Evolutionary conservation across 306 rosid species (phyloP).

Genomic region (Glycyrrhiza uralensis): DNA sequence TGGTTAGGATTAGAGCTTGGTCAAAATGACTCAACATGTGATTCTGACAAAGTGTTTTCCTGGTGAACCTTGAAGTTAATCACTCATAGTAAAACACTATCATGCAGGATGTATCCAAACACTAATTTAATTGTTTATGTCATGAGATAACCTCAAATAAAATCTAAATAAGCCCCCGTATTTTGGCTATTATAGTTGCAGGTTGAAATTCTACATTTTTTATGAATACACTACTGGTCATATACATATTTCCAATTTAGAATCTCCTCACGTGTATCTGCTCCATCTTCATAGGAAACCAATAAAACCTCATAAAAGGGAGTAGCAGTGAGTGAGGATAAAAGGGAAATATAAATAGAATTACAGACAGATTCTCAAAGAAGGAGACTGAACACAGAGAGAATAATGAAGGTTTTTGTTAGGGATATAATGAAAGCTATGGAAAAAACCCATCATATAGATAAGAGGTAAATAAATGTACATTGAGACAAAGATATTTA

Average conservation of each 20-base stretch:
- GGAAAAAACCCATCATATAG: neutral
- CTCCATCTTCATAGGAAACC: neutral
- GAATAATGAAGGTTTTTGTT: neutral
- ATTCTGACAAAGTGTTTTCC: neutral
- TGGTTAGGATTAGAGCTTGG: neutral
- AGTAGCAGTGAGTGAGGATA: neutral
- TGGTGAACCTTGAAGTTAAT: neutral
- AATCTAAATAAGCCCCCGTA: too few species aligned
- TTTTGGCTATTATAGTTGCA: too few species aligned
- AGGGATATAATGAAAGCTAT: neutral
- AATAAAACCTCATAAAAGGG: neutral
- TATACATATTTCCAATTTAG: neutral
- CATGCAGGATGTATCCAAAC: neutral
- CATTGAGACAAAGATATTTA: neutral
- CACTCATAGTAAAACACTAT: neutral
- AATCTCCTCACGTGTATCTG: neutral
- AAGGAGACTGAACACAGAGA: neutral
- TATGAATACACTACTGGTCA: neutral
- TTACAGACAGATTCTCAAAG: neutral
- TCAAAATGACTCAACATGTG: neutral
- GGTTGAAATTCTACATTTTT: neutral
- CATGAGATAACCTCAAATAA: too few species aligned
- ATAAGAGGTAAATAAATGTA: neutral
- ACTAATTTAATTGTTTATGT: too few species aligned
- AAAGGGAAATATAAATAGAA: neutral